phyloP scores from a whole-genome alignment of 345 rosid species.

The Arabis hirsuta region DNA sequence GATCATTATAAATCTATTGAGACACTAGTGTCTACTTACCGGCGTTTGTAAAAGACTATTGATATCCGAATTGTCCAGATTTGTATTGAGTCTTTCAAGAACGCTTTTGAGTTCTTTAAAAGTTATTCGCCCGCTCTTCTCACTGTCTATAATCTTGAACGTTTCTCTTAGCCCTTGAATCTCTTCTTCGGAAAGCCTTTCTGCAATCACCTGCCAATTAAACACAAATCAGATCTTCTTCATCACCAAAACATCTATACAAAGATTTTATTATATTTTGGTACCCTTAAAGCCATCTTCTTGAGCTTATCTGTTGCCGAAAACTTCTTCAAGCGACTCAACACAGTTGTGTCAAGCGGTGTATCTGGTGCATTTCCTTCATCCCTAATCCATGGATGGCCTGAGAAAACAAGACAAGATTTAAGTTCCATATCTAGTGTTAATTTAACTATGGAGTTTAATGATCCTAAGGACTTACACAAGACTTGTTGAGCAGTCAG shows the following conservation, averaged over 20 bases:
- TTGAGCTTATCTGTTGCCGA: constrained; percentile 85
- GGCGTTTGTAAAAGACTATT: constrained; percentile 64
- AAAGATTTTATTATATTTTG: neutral
- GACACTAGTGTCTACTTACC: constrained; percentile 48
- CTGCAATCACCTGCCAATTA: constrained; percentile 62
- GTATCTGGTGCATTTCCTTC: constrained; percentile 85
- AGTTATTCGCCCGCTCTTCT: constrained; percentile 68
- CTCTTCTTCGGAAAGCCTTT: constrained; percentile 78
- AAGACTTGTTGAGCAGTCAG: constrained; percentile 79
- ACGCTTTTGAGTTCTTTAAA: constrained; percentile 82
- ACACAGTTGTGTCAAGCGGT: constrained; percentile 77
- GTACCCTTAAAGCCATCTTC: constrained; percentile 81
- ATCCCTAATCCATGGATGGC: constrained; percentile 87
- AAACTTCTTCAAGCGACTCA: constrained; percentile 74
- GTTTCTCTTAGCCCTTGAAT: constrained; percentile 73
- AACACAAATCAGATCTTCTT: constrained; percentile 22
- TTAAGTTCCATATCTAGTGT: constrained; percentile 4
- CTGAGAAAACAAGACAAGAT: constrained; percentile 42
- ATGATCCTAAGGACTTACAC: constrained; percentile 51
- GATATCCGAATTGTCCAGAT: constrained; percentile 68
- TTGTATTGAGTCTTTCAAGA: constrained; percentile 65
- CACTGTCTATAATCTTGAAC: constrained; percentile 75
- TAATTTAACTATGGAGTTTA: neutral
- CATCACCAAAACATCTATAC: constrained; percentile 10
- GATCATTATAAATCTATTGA: neutral